Base-by-base conservation (phyloP, 352 stramenopile species). In the Globisporangium cystogenes region DNA sequence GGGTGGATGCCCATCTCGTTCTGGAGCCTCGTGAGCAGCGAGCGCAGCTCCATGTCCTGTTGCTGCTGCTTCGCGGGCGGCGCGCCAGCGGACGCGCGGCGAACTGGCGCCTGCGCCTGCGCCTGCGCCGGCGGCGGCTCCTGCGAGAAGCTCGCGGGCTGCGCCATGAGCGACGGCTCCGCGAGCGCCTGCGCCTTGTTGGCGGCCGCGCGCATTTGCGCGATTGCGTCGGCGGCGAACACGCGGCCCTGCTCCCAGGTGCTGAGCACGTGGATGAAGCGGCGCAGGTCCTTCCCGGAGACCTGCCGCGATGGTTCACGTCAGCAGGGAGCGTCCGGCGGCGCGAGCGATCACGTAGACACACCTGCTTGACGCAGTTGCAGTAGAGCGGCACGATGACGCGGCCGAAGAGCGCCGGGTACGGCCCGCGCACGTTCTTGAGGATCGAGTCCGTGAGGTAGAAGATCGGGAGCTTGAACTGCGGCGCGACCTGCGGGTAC, bases 401-500 rank as follows among this genome's bases (percentile, higher is more conserved):
- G 29, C 67, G 62, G 3, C 70, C 65, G 24, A 96, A 84, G 0
- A 95, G 73, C 29, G 66, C 23, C 10, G 79, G 37, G 62, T 96
- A 96, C 46, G 79, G 75, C 0, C 82, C 84, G 14, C 74, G 62
- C 8, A 95, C 77, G 52, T 96, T 96, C 72, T 93, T 95, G 35
- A 96, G 68, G 55, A 96, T 96, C 14, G 86, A 96, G 60, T 96
- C 86, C 11, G 84, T 95, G 21, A 96, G 62, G 63, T 96, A 96
- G 57, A 95, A 90, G 53, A 94, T 92, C 23, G 86, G 81, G n/a
- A 96, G 66, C 63, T 93, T 93, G 69, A 80, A 93, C 41, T 90
- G 82, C 3, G 84, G 74, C 14, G 74, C 68, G 1, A 82, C 82
- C 77, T 91, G 53, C 27, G 16, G 45, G 12, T n/a, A n/a, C n/a